Evolutionary conservation across 306 rosid genomes (phyloP), one percentile per base, ranked within the genome.

Genomic region (Lablab purpureus): DNA sequence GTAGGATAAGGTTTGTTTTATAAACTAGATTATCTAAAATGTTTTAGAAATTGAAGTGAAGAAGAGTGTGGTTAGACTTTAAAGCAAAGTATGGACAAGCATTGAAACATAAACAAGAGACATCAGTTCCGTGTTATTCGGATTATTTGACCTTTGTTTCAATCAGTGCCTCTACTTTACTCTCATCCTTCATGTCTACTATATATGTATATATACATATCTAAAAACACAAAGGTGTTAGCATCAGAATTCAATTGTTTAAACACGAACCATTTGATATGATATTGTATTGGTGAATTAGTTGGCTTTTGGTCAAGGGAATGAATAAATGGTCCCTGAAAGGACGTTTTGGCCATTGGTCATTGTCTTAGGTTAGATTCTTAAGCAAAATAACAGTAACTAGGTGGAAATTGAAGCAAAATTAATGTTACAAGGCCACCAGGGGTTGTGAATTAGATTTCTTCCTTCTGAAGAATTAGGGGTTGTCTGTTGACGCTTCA

Each of bases 401-500:
- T 45, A 28, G 34, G 68, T 49, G 8, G 46, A 75, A 75, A 60
- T 27, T 41, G 58, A 60, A 45, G 66, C n/a, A 36, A 83, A 64
- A 9, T 40, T 10, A 66, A 43, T 45, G 7, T 45, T 64, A 71
- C 10, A 65, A 71, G 66, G 13, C 11, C 37, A 36, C 25, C 2
- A 76, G 25, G 34, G 59, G 76, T 73, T 64, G 80, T 67, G 52
- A 65, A 60, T 25, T 70, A 50, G 65, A 14, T 73, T 80, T 51
- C 74, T 80, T 56, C 40, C 14, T 67, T 21, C 2, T 17, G 43
- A 37, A 37, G 73, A 71, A 63, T 47, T 47, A 19, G 49, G 52
- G 25, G 30, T 67, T 50, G 46, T 75, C 32, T 41, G 54, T 55
- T 84, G 82, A 62, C 80, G n/a, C 54, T 80, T 84, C 85, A 76